Base-by-base conservation (phyloP, 441 rosid genomes). In the Euphorbia schlechtendalii region DNA sequence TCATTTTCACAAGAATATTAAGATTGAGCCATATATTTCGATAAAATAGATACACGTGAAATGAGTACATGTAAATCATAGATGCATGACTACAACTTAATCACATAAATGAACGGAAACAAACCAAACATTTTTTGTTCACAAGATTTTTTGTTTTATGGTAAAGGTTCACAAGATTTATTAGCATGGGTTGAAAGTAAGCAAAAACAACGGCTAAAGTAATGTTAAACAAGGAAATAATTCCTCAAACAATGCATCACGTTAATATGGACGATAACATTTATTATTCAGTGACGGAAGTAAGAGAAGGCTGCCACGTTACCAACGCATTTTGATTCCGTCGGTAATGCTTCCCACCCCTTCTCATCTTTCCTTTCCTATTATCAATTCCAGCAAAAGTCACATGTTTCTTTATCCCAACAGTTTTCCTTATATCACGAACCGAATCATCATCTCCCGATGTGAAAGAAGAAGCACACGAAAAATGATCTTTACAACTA, bases 241-340 rank as follows among this genome's bases (percentile, higher is more conserved):
- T 40, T 40, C 17, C n/a, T 45, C 49, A 3, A 0, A 14, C 17
- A 14, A 13, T 14, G 4, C 2, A 14, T 45, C 54, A 49, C 21
- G 54, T 49, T 49, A 49, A 49, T 20, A 49, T 49, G 54, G 54
- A 49, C 4, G 22, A 5, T n/a, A 3, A 5, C 15, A 41, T 3
- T 1, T 3, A 45, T 51, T 21, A 51, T 51, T 84, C 84, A 36
- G 5, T 63, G 62, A 82, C 68, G 0, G 76, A 36, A 0, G 60
- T 55, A 9, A 78, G 86, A 3, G 73, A 66, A 17, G 84, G 89
- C 51, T 74, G 73, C 84, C 84, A 82, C 17, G 38, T 4, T 3
- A 54, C 21, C 15, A 18, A 38, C 6, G 56, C 61, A 55, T 40
- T 32, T 25, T 27, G n/a, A 4, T 52, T 15, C 56, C 58, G 59